These are phyloP conservation scores for Salix caprea DNA, from an alignment of 345 rosid genomes.

Conservation along the genomic window DNA sequence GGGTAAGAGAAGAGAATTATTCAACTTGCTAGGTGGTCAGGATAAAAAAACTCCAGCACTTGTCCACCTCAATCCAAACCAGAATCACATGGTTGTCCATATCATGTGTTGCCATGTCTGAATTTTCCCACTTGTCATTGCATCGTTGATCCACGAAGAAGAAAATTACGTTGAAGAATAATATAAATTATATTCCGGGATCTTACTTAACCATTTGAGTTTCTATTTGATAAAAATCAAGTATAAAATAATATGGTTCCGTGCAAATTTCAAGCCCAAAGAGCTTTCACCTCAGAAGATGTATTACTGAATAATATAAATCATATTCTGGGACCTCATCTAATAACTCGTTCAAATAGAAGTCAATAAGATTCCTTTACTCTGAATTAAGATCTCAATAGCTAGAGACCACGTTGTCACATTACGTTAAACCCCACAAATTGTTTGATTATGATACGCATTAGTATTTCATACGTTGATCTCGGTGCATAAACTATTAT, in stretches of 20 bases:
- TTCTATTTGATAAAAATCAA: too few relatives aligned
- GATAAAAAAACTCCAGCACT: constrained; percentile 12
- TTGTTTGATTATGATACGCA: constrained; percentile 7
- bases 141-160: neutral
- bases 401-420: constrained; percentile 25
- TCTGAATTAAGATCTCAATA: constrained; percentile 22
- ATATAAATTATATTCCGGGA: too few relatives aligned
- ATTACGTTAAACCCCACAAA: constrained; percentile 18
- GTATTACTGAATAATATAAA: too few relatives aligned
- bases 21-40: constrained; percentile 14
- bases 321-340: fast-evolving
- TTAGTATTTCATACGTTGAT: constrained; percentile 2
- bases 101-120: constrained; percentile 12
- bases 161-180: too few relatives aligned
- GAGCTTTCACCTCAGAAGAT: too few relatives aligned
- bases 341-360: constrained; percentile 19
- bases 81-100: constrained; percentile 27
- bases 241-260: fast-evolving
- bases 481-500: constrained; percentile 1
- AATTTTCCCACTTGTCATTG: constrained; percentile 9
- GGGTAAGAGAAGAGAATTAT: neutral
- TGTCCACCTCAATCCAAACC: constrained; percentile 21
- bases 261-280: too few relatives aligned
- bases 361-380: constrained; percentile 44
- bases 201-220: too few relatives aligned